These are phyloP conservation scores for Candida sojae DNA, from an alignment of 1,139 yeast species.

Conservation along the genomic window DNA sequence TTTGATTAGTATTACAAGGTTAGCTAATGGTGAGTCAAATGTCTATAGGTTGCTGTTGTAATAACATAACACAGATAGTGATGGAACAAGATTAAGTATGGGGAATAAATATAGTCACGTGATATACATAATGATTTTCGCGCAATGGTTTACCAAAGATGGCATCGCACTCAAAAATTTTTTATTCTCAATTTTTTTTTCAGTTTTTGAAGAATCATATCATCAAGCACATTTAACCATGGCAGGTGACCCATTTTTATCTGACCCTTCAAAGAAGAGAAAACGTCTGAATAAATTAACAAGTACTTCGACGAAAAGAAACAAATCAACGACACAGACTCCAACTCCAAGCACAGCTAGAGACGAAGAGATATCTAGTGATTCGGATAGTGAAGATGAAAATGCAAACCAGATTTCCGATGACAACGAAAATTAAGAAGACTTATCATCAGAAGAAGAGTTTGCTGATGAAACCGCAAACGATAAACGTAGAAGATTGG, in stretches of 20 bases:
- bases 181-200: no score
- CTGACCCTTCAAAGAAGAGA: conserved; percentile 59
- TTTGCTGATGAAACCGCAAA: conserved; percentile 80
- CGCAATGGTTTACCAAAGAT: no score
- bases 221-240: conserved; percentile 19
- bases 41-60: no score
- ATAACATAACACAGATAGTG: no score
- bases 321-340: conserved; percentile 13
- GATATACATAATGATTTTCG: no score
- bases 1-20: no score
- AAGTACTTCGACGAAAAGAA: conserved; percentile 20
- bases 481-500: conserved; percentile 90
- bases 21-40: no score
- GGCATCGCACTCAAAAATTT: conserved; percentile 2
- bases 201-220: no score
- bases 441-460: conserved; percentile 65
- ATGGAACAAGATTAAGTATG: no score
- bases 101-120: no score
- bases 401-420: conserved; percentile 27
- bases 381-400: conserved; percentile 36
- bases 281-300: conserved; percentile 35
- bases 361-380: conserved; percentile 46
- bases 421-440: conserved; percentile 18
- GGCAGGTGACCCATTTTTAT: conserved; percentile 62
- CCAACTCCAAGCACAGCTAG: conserved; percentile 3